Percentiles rank a stretch among this genome's conserved stretches.
Evolutionary conservation across 1,139 yeast genomes (phyloP).

Genomic region (Keqinozyma sinolaborantium): DNA sequence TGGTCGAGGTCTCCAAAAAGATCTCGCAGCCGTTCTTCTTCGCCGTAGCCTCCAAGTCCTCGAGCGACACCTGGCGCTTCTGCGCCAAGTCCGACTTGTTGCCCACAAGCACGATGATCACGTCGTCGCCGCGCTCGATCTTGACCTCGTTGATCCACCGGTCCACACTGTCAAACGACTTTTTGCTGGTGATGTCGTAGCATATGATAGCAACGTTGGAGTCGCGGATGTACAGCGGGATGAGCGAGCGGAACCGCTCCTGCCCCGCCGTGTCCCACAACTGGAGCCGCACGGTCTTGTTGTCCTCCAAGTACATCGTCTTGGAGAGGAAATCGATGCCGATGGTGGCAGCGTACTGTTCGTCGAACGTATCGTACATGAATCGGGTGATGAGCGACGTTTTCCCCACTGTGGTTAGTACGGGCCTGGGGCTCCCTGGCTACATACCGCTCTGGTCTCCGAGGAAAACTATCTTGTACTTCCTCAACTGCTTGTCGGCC

Average conservation of each 20-base stretch:
- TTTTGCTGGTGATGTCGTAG: conserved; percentile 84
- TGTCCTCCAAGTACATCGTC: conserved; percentile 59
- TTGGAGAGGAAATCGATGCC: conserved; percentile 95
- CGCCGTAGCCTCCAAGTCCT: conserved; percentile 68
- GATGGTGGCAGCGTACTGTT: conserved; percentile 91
- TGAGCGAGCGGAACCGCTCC: conserved; percentile 54
- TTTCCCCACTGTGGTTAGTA: conserved; percentile 59
- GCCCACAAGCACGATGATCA: conserved; percentile 38
- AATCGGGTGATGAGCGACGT: conserved; percentile 92
- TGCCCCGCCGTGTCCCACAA: conserved; percentile 66
- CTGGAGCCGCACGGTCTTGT: conserved; percentile 47
- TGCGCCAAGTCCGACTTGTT: conserved; percentile 67
- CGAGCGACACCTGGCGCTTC: conserved; percentile 75
- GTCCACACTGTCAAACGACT: conserved; percentile 70
- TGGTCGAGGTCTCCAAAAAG: conserved; percentile 91
- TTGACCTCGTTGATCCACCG: conserved; percentile 63
- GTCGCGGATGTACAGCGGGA: conserved; percentile 91
- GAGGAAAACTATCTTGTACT: conserved; percentile 86
- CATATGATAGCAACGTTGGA: conserved; percentile 96
- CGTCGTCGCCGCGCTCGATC: conserved; percentile 70
- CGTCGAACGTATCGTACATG: conserved; percentile 98
- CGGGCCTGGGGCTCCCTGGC: not conserved
- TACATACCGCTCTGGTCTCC: conserved; percentile 89
- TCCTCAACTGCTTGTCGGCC: conserved; percentile 36
- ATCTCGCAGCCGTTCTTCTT: conserved; percentile 61